Base-by-base conservation (phyloP, 1,284 basidiomycete genomes). In the Trichosporon inkin region DNA sequence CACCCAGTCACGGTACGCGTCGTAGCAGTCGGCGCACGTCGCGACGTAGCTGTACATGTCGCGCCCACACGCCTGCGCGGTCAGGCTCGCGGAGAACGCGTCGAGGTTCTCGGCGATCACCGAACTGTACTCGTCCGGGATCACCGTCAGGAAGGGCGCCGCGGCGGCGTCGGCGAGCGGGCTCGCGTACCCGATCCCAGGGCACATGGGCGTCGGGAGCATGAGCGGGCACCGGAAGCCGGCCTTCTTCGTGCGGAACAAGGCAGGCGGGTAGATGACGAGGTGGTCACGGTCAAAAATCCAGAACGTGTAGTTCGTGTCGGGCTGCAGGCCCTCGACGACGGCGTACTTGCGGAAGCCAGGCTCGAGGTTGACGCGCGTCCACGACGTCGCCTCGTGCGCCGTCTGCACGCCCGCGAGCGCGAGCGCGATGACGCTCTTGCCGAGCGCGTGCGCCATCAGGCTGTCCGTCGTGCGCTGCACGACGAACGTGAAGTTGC, bases 41-140 rank as follows among this genome's bases (percentile, higher is more conserved):
- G 88, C 84, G 6, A 91, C 78, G 1, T 87, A 88, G 10, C 88
- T 90, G 78, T 91, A 93, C 52, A 82, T 72, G 72, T 92, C 90
- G 22, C 89, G 82, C 3, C 90, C 90, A 69, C 90, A 92, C 1
- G 88, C 84, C 24, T 54, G 35, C 2, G 87, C 86, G 14, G 82
- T 81, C 17, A 93, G 83, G 14, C 84, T 83, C 0, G 82, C 81
- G 1, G 88, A 87, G 76, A 92, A 90, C 69, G 89, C 88, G 34
- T 85, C 76, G 62, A 92, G 77, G 62, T 84, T 85, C 6, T 81
- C 78, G 20, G 85, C 73, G 44, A 91, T 79, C 8, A 84, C 81
- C 2, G 72, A 69, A 10, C 81, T 76, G 38, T 89, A 74, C 17
- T 62, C 63, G 10, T 72, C 68, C 0, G 87, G 86, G 7, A 91